Evolutionary conservation across 1,284 basidiomycete genomes (phyloP), one percentile per base, ranked within the genome.

Genomic region (Abortiporus biennis): DNA sequence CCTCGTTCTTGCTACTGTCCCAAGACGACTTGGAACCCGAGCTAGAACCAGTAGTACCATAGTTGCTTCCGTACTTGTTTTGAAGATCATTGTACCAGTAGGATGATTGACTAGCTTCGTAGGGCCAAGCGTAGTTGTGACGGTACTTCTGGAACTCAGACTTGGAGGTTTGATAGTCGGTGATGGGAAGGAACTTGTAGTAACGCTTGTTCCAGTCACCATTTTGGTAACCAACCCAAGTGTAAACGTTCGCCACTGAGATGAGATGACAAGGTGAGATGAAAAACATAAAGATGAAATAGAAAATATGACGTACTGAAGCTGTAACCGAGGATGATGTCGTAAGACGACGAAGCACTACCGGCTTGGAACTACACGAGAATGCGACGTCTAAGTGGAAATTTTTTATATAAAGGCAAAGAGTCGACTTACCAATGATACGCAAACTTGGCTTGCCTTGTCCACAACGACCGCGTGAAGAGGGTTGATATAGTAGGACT

Each of bases 171-270:
- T 19, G 8, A 13, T n/a, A 15, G 5, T 15, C 22, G 6, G 24
- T 13, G 23, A 30, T 42, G 21, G 20, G 15, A n/a, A 42, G 19
- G 40, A 42, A 42, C 34, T 42, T 34, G 15, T 30, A 42, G 40
- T 42, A 42, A 2, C 19, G 22, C 3, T 19, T 21, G 5, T 36
- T 36, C 3, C 22, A 15, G 16, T 15, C 12, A 11, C 15, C 32
- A 9, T 36, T 36, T 12, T 24, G 21, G 23, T 42, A 42, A 23
- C 40, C 40, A 34, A 25, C 35, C 33, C 35, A 15, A 5, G 40
- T 23, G 40, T 42, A 42, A 2, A 24, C 40, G 23, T 27, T 42
- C 16, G 15, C 32, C 22, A 42, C 40, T 42, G 22, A 8, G n/a
- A n/a, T n/a, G n/a, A 34, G 32, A 36, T 27, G 21, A 3, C n/a